phyloP scores from a whole-genome alignment of 208 protist genomes.

The Wallacemonas sp. region DNA sequence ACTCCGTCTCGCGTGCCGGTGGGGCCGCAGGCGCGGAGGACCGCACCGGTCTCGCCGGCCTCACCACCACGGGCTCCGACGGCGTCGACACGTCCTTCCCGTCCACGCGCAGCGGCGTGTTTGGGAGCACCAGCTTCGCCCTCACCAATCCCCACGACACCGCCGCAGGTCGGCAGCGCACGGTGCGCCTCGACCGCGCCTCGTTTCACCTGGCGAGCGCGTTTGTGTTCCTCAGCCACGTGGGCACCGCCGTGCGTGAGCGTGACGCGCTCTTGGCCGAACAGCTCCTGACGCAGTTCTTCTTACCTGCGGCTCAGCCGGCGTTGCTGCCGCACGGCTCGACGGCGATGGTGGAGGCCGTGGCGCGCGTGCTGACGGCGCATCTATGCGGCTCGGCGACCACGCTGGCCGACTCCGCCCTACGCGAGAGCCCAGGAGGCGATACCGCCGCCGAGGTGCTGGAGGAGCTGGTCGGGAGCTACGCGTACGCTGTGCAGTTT shows the following conservation, averaged over 20 bases:
- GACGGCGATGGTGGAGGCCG: conserved; percentile 59
- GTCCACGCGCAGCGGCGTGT: neutral
- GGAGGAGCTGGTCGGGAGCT: too few species aligned
- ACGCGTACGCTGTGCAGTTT: neutral
- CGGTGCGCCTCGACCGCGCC: conserved; percentile 35
- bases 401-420: neutral
- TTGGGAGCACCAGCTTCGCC: neutral
- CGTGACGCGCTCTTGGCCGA: conserved; percentile 21
- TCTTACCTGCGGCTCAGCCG: conserved; percentile 39
- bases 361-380: conserved; percentile 51
- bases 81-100: neutral
- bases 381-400: conserved; percentile 25
- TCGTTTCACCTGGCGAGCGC: conserved; percentile 47
- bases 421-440: too few species aligned
- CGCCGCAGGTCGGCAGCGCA: conserved; percentile 21
- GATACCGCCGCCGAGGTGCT: too few species aligned
- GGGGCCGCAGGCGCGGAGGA: neutral
- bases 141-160: neutral
- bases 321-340: conserved; percentile 53
- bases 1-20: neutral
- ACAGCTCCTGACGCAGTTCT: conserved; percentile 46
- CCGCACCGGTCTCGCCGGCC: too few species aligned
- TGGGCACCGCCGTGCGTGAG: conserved; percentile 33
- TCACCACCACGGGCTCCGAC: too few species aligned
- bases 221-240: conserved; percentile 48